A percentile compares a stretch with the other conserved stretches of the same genome.
phyloP scores from a whole-genome alignment of 2,329 filamentous ascomycete species.

The Cadophora luteo-olivacea region DNA sequence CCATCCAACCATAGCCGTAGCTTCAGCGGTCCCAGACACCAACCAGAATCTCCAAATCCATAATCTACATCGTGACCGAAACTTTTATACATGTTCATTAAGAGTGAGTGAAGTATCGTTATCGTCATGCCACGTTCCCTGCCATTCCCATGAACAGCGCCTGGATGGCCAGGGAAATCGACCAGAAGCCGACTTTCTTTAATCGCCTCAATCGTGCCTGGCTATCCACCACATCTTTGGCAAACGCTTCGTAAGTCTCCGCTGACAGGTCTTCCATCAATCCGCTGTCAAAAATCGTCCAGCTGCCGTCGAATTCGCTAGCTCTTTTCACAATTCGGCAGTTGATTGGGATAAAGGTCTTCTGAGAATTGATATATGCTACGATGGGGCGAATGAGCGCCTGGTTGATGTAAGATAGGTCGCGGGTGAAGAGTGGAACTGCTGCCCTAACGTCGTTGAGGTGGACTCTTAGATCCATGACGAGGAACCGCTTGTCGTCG shows the following conservation, averaged over 20 bases:
- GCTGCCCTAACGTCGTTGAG: slow-evolving; percentile 93
- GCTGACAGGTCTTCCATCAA: slow-evolving; percentile 92
- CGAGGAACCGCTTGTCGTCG: slow-evolving; percentile 78
- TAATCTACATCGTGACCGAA: slow-evolving; percentile 12
- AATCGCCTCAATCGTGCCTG: slow-evolving; percentile 85
- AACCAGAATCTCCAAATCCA: neutral
- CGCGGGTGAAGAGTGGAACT: slow-evolving; percentile 89
- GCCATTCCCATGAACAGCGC: slow-evolving; percentile 95
- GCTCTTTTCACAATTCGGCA: slow-evolving; percentile 92
- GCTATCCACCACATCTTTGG: slow-evolving; percentile 86
- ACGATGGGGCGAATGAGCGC: slow-evolving; percentile 95
- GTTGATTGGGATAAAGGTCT: slow-evolving; percentile 93
- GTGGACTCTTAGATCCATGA: slow-evolving; percentile 94
- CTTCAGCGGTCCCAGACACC: slow-evolving; percentile 20
- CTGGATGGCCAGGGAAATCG: slow-evolving; percentile 87
- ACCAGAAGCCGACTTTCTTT: slow-evolving; percentile 97
- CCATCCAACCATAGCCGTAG: slow-evolving; percentile 15
- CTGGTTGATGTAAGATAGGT: slow-evolving; percentile 95
- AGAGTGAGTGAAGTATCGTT: slow-evolving; percentile 31
- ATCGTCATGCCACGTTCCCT: slow-evolving; percentile 69
- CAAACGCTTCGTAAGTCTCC: slow-evolving; percentile 95
- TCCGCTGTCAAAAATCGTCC: slow-evolving; percentile 93
- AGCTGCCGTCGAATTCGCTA: slow-evolving; percentile 91
- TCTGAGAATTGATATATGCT: slow-evolving; percentile 95
- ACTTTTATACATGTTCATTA: slow-evolving; percentile 37